Conservation (phyloP, 2,329 filamentous ascomycete species). For the Fusarium napiforme region DNA sequence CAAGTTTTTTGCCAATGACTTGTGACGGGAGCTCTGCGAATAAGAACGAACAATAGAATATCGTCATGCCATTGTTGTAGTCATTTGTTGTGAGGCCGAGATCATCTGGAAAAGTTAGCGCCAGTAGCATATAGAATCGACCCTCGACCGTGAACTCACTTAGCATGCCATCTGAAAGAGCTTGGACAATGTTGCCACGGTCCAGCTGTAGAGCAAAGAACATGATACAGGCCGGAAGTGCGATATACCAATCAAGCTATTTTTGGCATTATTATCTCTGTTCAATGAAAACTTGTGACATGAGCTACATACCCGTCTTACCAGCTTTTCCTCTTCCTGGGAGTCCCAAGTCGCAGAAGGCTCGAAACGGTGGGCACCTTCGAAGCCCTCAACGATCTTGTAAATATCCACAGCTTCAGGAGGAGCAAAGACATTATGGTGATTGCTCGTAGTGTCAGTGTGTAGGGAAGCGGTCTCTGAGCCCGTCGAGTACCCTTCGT, state of each 20-base stretch:
- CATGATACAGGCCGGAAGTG: not conserved
- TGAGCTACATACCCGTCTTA: not conserved
- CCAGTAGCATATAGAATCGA: not conserved
- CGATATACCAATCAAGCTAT: not conserved
- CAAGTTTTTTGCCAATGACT: not conserved
- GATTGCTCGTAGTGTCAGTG: rapidly evolving
- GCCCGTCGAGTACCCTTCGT: not conserved
- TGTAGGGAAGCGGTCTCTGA: not conserved
- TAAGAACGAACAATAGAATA: not conserved
- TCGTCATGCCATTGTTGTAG: not conserved
- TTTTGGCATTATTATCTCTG: not conserved
- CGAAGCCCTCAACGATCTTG: not conserved
- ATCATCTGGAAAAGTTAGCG: not conserved
- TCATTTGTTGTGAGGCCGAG: not conserved
- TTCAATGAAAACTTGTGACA: rapidly evolving
- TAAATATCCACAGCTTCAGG: not conserved
- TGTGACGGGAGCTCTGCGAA: not conserved
- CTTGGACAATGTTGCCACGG: not conserved
- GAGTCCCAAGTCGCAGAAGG: not conserved
- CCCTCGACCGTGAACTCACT: not conserved
- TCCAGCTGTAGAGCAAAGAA: not conserved
- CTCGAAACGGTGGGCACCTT: not conserved
- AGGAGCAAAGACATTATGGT: not conserved
- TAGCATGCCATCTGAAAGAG: not conserved
- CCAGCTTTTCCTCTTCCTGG: not conserved